Conservation (phyloP, 306 rosid genomes). For the Lupinus albus region DNA sequence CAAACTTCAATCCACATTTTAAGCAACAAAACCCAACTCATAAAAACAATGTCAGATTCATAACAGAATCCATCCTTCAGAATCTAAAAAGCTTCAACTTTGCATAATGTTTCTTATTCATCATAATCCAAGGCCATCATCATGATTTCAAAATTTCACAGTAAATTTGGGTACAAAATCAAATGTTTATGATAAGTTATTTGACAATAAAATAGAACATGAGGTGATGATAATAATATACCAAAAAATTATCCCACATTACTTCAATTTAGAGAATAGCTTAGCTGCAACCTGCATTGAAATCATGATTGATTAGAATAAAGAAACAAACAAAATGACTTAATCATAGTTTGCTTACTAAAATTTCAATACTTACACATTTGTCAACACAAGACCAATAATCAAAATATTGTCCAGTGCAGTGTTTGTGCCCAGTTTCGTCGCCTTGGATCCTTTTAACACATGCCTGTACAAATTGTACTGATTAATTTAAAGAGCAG, state of each 20-base stretch:
- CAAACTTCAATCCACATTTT: conserved; percentile 14
- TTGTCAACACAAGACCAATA: conserved; percentile 93
- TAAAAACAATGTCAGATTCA: not conserved
- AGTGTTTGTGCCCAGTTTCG: conserved; percentile 86
- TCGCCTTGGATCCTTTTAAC: conserved; percentile 83
- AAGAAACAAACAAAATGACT: conserved; percentile 18
- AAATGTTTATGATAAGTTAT: conserved; percentile 35
- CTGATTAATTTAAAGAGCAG: no score
- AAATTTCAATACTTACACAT: conserved; percentile 68
- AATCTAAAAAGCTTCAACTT: conserved; percentile 25
- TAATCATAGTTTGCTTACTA: not conserved
- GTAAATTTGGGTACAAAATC: conserved; percentile 44
- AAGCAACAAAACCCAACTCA: not conserved
- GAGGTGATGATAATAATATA: conserved; percentile 34
- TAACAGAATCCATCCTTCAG: conserved; percentile 27
- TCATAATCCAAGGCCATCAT: conserved; percentile 41
- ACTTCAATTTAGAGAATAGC: conserved; percentile 71
- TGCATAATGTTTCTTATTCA: conserved; percentile 50
- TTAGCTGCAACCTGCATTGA: conserved; percentile 83
- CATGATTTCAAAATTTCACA: conserved; percentile 44
- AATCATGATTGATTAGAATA: conserved; percentile 21
- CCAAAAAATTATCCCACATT: conserved; percentile 39
- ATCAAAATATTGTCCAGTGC: conserved; percentile 98
- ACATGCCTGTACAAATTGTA: conserved; percentile 65
- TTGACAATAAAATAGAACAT: conserved; percentile 35